Evolutionary conservation across 352 stramenopile genomes (phyloP).

Genomic region (Phytophthora fragariae): DNA sequence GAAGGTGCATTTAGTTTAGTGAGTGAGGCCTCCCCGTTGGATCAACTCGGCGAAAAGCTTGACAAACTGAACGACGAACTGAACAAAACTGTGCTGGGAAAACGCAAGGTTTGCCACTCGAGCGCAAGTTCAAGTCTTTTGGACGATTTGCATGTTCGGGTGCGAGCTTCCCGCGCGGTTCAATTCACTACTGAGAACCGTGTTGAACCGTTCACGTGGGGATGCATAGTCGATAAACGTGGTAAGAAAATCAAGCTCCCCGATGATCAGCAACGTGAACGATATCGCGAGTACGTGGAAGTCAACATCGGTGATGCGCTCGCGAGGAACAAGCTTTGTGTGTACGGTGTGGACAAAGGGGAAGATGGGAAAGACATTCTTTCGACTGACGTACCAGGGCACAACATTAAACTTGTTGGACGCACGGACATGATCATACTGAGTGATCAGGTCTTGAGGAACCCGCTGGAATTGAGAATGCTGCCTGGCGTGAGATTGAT

Average conservation of each 20-base stretch:
- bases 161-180: constrained; percentile 15
- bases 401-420: constrained; percentile 35
- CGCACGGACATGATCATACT: constrained; percentile 34
- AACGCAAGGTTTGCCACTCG: constrained; percentile 14
- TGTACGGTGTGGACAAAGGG: constrained; percentile 15
- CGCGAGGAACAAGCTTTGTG: constrained; percentile 19
- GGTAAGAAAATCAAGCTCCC: constrained; percentile 15
- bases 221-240: constrained; percentile 22
- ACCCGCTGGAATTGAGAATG: constrained; percentile 13
- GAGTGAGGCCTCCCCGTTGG: constrained; percentile 8
- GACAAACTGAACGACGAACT: constrained; percentile 20
- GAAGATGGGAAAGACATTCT: constrained; percentile 29
- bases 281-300: constrained; percentile 36
- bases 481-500: constrained; percentile 32
- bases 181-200: constrained; percentile 7
- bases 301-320: constrained; percentile 41
- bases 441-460: constrained; percentile 24
- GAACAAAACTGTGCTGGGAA: constrained; percentile 7
- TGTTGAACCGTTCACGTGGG: constrained; percentile 38
- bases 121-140: constrained; percentile 17
- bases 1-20: constrained; percentile 2
- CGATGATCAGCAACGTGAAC: constrained; percentile 31
- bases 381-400: constrained; percentile 23
- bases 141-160: constrained; percentile 18
- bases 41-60: constrained; percentile 17